phyloP scores from a whole-genome alignment of 768 basidiomycete species.

The Leccinum rimulosum region DNA sequence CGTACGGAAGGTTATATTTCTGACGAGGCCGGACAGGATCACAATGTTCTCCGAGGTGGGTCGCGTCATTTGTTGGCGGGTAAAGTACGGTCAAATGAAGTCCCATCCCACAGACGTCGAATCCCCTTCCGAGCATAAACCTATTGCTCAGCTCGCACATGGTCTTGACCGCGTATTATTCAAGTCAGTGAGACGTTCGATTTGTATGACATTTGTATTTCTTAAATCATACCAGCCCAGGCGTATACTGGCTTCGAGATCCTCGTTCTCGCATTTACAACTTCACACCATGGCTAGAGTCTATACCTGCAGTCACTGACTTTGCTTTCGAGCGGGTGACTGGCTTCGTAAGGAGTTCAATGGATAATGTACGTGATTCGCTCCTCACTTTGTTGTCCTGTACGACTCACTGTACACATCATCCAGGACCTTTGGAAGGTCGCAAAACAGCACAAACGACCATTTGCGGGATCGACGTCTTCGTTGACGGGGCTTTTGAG shows the following conservation, averaged over 20 bases:
- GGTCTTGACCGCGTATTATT: slow-evolving; percentile 70
- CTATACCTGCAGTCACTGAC: slow-evolving; percentile 71
- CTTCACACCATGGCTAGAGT: slow-evolving; percentile 68
- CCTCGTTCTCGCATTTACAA: slow-evolving; percentile 85
- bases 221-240: slow-evolving; percentile 51
- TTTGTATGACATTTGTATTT: neutral
- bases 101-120: slow-evolving; percentile 38
- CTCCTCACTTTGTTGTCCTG: neutral
- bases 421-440: slow-evolving; percentile 62
- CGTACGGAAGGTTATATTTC: slow-evolving; percentile 27
- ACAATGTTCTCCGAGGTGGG: no score
- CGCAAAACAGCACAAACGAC: slow-evolving; percentile 54
- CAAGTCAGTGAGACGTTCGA: slow-evolving; percentile 48
- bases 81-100: neutral
- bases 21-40: neutral
- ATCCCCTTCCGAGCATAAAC: slow-evolving; percentile 44
- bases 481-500: slow-evolving; percentile 80
- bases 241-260: slow-evolving; percentile 87
- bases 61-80: neutral
- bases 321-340: slow-evolving; percentile 82
- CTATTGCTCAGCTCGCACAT: slow-evolving; percentile 63
- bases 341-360: slow-evolving; percentile 75
- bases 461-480: slow-evolving; percentile 86
- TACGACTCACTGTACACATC: neutral
- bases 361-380: slow-evolving; percentile 54